These are phyloP conservation scores for Podospora pseudocomata DNA, from an alignment of 495 filamentous ascomycete genomes.

Conservation along the genomic window DNA sequence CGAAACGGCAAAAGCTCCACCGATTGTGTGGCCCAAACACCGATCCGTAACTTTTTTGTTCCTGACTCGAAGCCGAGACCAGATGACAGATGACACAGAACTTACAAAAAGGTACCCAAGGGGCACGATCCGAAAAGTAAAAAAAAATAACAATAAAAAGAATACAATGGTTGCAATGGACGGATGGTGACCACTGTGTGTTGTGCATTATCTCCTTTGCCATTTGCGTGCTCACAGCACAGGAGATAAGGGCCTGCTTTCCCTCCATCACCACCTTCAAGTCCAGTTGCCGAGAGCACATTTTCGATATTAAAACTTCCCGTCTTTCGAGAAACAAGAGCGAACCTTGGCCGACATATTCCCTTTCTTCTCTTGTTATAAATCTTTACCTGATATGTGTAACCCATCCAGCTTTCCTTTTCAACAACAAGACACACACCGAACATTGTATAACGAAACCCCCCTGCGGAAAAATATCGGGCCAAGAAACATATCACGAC, in stretches of 20 bases:
- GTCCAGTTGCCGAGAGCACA: not conserved
- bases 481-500: not conserved
- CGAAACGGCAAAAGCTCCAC: not conserved
- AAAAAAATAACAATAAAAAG: no score
- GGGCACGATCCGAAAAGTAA: not conserved
- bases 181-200: not conserved
- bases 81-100: not conserved
- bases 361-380: not conserved
- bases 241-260: not conserved
- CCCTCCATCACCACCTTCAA: not conserved
- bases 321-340: not conserved
- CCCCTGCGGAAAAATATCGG: not conserved
- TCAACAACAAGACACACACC: not conserved
- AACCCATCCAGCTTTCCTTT: not conserved
- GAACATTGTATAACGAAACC: not conserved
- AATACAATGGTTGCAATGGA: not conserved
- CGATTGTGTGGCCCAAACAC: not conserved
- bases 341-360: not conserved
- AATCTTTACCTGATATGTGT: not conserved
- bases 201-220: not conserved
- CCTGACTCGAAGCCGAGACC: not conserved
- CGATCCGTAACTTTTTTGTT: not conserved
- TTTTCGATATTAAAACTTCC: not conserved
- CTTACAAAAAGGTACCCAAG: not conserved
- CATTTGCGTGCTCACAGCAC: not conserved